Conservation (phyloP, 306 rosid genomes). For the Mucuna pruriens region DNA sequence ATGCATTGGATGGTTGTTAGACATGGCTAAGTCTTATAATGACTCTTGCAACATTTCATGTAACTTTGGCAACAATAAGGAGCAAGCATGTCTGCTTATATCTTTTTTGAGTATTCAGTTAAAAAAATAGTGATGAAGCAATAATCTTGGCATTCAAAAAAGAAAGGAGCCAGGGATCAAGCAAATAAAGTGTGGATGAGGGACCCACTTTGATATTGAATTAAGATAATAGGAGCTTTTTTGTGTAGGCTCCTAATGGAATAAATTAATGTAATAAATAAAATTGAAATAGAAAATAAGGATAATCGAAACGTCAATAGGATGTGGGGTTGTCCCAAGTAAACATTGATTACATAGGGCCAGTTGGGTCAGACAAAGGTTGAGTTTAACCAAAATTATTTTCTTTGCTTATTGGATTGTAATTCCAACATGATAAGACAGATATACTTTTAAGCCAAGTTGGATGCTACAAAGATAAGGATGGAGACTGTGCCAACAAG, state of each 20-base stretch:
- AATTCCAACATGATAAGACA: constrained; percentile 36
- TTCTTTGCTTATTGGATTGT: constrained; percentile 27
- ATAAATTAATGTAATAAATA: background rate
- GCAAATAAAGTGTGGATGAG: background rate
- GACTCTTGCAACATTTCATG: background rate
- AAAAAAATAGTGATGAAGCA: background rate
- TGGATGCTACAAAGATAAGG: constrained; percentile 30
- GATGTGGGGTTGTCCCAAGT: constrained; percentile 14
- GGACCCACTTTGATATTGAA: constrained; percentile 29
- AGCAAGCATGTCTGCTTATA: background rate
- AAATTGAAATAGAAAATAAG: background rate
- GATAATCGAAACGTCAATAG: constrained; percentile 6
- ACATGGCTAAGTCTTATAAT: too few relatives aligned
- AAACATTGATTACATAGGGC: background rate
- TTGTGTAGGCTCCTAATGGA: background rate
- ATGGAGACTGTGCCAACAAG: background rate
- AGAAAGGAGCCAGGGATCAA: background rate
- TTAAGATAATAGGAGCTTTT: constrained; percentile 15
- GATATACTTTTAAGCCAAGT: constrained; percentile 40
- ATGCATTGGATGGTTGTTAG: background rate
- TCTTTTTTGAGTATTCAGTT: background rate
- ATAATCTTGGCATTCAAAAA: background rate
- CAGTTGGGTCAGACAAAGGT: constrained; percentile 21
- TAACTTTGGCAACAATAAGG: background rate
- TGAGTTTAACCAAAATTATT: constrained; percentile 10